phyloP scores from a whole-genome alignment of 108 stramenopile genomes.

The Stephanodiscus triporus region DNA sequence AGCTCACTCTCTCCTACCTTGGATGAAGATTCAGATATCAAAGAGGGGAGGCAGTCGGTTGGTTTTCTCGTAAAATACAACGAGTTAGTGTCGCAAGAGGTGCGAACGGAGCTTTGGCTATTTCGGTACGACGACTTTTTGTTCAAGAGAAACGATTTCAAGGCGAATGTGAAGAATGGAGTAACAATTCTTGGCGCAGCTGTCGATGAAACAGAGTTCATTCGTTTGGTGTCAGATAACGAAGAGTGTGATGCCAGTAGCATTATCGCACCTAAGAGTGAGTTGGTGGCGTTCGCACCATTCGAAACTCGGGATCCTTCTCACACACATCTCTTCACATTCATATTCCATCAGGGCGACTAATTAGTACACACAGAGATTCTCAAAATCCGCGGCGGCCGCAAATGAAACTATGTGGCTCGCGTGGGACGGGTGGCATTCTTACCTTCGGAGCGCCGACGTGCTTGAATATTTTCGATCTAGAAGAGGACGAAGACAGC shows the following conservation, averaged over 20 bases:
- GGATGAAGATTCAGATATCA: conserved; percentile 47
- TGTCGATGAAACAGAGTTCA: conserved; percentile 1
- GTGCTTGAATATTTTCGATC: conserved; percentile 61
- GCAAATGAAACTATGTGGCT: conserved; percentile 58
- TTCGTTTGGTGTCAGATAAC: background rate
- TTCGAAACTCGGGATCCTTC: background rate
- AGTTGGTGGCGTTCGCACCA: conserved; percentile 4
- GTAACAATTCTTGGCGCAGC: conserved; percentile 13
- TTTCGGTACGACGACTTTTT: conserved; percentile 54
- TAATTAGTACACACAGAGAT: conserved; percentile 20
- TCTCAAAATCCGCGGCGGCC: background rate
- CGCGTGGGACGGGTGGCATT: conserved; percentile 68
- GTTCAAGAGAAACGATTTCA: conserved; percentile 48
- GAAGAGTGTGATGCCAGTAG: background rate
- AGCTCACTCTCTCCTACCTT: conserved; percentile 61
- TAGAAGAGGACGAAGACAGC: conserved; percentile 75
- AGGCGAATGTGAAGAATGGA: conserved; percentile 16
- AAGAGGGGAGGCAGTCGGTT: conserved; percentile 68
- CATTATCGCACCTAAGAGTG: conserved; percentile 14
- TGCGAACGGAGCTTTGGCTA: conserved; percentile 59
- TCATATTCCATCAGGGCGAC: conserved; percentile 19
- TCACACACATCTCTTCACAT: background rate
- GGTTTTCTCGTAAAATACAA: conserved; percentile 51
- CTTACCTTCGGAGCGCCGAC: conserved; percentile 32
- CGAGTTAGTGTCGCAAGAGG: conserved; percentile 8